phyloP scores from a whole-genome alignment of 1,284 basidiomycete genomes.

The Ceratobasidium sp. region DNA sequence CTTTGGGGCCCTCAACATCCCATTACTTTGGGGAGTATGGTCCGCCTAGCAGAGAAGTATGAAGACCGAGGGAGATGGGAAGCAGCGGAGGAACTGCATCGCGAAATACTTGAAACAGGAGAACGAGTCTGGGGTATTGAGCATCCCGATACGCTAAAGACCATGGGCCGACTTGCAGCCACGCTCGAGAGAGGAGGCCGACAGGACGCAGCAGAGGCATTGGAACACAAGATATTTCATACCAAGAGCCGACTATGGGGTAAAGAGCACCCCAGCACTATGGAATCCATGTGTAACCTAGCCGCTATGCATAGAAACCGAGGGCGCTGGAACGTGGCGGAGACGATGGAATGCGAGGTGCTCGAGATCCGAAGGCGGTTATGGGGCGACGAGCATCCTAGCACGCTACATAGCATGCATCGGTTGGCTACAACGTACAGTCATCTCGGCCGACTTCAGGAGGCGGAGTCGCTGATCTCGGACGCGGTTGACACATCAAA shows the following conservation, averaged over 20 bases:
- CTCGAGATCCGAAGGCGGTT: neutral
- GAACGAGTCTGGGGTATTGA: neutral
- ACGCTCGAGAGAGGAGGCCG: neutral
- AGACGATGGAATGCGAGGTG: neutral
- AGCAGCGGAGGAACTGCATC: neutral
- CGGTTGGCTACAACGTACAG: neutral
- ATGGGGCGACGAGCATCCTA: slow-evolving; percentile 1
- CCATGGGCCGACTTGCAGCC: neutral
- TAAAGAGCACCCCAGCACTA: neutral
- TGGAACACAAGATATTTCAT: neutral
- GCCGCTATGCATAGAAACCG: neutral
- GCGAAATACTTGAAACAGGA: too few species aligned
- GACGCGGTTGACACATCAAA: neutral
- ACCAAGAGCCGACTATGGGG: neutral
- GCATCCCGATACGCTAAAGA: neutral
- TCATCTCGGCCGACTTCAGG: neutral
- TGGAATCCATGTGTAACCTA: neutral
- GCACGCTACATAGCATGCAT: neutral
- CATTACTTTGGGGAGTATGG: neutral
- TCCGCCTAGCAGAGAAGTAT: neutral
- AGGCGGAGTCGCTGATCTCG: neutral
- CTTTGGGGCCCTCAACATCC: neutral
- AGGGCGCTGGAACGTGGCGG: neutral
- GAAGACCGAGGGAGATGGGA: neutral
- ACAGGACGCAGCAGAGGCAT: neutral